A percentile compares a stretch with the other conserved stretches of the same genome.
phyloP scores from a whole-genome alignment of 2,329 filamentous ascomycete genomes.

The Albophoma yamanashiensis region DNA sequence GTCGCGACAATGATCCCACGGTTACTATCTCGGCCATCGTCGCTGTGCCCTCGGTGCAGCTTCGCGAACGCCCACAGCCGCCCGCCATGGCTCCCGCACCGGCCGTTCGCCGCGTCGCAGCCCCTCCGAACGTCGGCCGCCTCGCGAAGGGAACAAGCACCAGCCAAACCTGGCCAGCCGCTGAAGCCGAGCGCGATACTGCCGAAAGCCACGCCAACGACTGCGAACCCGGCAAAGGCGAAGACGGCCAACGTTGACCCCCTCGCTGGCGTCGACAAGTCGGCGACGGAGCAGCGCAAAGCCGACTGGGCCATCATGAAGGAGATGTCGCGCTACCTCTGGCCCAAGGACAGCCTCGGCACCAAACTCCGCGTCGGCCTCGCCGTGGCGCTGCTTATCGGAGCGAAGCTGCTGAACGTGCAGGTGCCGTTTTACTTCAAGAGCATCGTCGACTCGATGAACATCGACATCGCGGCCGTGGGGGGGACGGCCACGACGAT shows the following conservation, averaged over 20 bases:
- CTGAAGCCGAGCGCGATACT: constrained; percentile 1
- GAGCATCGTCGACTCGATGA: constrained; percentile 95
- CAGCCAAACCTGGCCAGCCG: not conserved
- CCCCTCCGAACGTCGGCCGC: constrained; percentile 20
- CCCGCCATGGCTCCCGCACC: constrained; percentile 17
- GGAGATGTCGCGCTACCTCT: constrained; percentile 92
- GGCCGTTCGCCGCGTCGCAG: constrained; percentile 5
- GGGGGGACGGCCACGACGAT: constrained; percentile 86
- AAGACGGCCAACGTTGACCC: constrained; percentile 16
- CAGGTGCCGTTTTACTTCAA: constrained; percentile 99
- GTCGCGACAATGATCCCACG: constrained; percentile 23
- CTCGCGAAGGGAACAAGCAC: constrained; percentile 13
- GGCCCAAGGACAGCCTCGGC: constrained; percentile 68
- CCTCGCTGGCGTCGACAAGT: constrained; percentile 27
- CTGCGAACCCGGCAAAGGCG: constrained; percentile 7
- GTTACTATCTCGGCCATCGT: constrained; percentile 20
- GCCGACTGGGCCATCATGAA: constrained; percentile 98
- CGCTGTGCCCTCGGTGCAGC: constrained; percentile 20
- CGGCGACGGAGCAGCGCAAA: constrained; percentile 80
- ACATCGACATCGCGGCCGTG: constrained; percentile 76
- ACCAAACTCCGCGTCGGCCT: constrained; percentile 78
- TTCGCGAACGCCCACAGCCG: constrained; percentile 13
- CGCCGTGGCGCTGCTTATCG: constrained; percentile 73
- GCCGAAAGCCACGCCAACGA: constrained; percentile 3
- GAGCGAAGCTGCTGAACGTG: constrained; percentile 91